These are phyloP conservation scores for Hypomontagnella submonticulosa DNA, from an alignment of 495 filamentous ascomycete genomes.

Conservation along the genomic window DNA sequence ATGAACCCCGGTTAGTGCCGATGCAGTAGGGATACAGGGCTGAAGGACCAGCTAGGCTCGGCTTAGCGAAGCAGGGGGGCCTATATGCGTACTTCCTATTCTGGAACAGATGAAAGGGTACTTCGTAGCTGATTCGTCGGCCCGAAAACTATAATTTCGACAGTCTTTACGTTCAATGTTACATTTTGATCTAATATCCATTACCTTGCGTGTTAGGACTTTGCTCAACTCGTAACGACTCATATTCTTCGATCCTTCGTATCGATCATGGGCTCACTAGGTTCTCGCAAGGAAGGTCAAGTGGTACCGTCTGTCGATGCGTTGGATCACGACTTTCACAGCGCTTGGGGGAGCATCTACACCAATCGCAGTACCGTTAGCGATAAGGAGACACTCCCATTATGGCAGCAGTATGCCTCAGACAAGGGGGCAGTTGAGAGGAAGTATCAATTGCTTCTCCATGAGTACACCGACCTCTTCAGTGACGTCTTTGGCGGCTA, in stretches of 20 bases:
- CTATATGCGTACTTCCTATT: not conserved
- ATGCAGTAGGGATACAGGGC: too few relatives aligned
- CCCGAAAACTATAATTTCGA: not conserved
- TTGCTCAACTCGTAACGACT: too few relatives aligned
- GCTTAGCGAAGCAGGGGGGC: not conserved
- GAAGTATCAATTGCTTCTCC: conserved; percentile 17
- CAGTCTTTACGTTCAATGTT: too few relatives aligned
- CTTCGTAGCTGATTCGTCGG: not conserved
- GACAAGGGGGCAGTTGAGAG: conserved; percentile 14
- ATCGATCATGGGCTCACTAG: too few relatives aligned
- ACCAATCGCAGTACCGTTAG: conserved; percentile 26
- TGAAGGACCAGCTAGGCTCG: too few relatives aligned
- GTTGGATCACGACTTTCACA: conserved; percentile 29
- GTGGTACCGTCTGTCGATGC: too few relatives aligned
- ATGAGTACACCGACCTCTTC: conserved; percentile 27
- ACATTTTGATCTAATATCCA: too few relatives aligned
- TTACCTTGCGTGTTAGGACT: too few relatives aligned
- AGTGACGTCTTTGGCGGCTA: conserved; percentile 17
- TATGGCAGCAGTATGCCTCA: conserved; percentile 14
- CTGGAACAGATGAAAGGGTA: not conserved
- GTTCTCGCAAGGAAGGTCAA: too few relatives aligned
- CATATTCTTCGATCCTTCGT: too few relatives aligned
- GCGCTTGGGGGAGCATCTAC: conserved; percentile 25
- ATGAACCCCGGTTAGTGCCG: too few relatives aligned
- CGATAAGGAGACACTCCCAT: conserved; percentile 14